Evolutionary conservation across 441 rosid species (phyloP).

Genomic region (Macaranga tanarius): DNA sequence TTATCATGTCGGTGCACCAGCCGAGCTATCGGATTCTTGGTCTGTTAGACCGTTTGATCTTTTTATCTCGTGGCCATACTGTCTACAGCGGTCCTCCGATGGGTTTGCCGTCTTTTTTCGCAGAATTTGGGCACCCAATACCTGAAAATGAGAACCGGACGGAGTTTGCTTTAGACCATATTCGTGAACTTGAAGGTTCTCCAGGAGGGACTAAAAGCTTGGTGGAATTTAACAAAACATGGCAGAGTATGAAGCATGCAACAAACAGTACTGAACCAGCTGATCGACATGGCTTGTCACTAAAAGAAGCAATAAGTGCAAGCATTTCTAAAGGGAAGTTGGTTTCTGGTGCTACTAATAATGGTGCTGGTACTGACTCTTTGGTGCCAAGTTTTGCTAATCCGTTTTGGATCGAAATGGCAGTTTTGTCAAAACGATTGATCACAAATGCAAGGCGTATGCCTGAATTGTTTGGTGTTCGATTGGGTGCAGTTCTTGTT

Average conservation of each 20-base stretch:
- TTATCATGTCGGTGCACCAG: slow-evolving; percentile 79
- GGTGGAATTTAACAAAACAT: slow-evolving; percentile 72
- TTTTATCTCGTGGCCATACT: slow-evolving; percentile 73
- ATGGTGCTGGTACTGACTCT: slow-evolving; percentile 28
- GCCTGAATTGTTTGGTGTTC: slow-evolving; percentile 67
- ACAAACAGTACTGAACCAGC: slow-evolving; percentile 24
- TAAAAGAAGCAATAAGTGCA: slow-evolving; percentile 84
- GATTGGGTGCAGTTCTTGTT: slow-evolving; percentile 57
- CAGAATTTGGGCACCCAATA: slow-evolving; percentile 71
- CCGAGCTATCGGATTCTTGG: slow-evolving; percentile 78
- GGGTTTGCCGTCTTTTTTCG: slow-evolving; percentile 47
- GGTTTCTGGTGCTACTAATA: slow-evolving; percentile 59
- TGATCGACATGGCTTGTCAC: slow-evolving; percentile 42
- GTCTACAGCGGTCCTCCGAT: slow-evolving; percentile 75
- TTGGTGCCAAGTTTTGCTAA: slow-evolving; percentile 71
- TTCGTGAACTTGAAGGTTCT: slow-evolving; percentile 76
- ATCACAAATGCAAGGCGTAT: slow-evolving; percentile 52
- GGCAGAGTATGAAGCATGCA: slow-evolving; percentile 52
- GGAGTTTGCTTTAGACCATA: slow-evolving; percentile 68
- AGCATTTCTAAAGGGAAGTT: slow-evolving; percentile 81
- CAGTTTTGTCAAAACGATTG: slow-evolving; percentile 55
- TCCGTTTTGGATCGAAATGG: slow-evolving; percentile 69
- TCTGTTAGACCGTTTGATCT: slow-evolving; percentile 59
- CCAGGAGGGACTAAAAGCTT: slow-evolving; percentile 68
- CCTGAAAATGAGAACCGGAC: slow-evolving; percentile 75